Percentiles rank a stretch among this genome's conserved stretches.
Conservation (phyloP, 2,329 filamentous ascomycete species). For the Botryotinia globosa region DNA sequence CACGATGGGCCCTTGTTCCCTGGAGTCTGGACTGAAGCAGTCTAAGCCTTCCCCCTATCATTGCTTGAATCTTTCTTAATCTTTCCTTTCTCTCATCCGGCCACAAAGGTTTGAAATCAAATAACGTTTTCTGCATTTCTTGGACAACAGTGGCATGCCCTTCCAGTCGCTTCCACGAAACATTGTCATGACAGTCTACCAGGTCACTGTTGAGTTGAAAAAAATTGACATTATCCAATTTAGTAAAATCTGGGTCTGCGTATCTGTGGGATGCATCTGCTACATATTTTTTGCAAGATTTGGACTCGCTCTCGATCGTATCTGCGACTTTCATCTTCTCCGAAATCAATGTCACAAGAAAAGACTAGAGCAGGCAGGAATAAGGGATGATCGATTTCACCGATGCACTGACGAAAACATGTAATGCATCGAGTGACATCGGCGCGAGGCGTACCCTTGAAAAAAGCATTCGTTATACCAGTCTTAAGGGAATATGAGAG, state of each 20-base stretch:
- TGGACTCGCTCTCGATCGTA: not conserved
- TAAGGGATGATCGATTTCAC: not conserved
- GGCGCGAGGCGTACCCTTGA: not conserved
- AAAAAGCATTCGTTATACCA: not conserved
- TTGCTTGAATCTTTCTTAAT: not conserved
- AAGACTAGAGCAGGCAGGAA: not conserved
- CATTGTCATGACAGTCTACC: not conserved
- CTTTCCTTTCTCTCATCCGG: not conserved
- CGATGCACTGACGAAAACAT: not conserved
- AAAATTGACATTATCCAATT: not conserved
- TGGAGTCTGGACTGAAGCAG: fast-evolving
- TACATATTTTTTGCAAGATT: not conserved
- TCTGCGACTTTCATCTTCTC: not conserved
- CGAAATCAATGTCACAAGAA: not conserved
- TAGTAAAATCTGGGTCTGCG: not conserved
- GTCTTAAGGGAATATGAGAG: not conserved
- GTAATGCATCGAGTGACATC: not conserved
- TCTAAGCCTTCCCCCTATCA: not conserved
- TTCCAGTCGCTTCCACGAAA: not conserved
- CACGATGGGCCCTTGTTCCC: slow-evolving; percentile 12
- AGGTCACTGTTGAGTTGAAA: not conserved
- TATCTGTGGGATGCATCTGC: not conserved
- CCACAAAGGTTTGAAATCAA: not conserved
- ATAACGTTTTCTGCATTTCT: not conserved
- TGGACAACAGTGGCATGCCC: not conserved